Evolutionary conservation across 2,329 filamentous ascomycete species (phyloP).

Genomic region (Aspergillus calidoustus): DNA sequence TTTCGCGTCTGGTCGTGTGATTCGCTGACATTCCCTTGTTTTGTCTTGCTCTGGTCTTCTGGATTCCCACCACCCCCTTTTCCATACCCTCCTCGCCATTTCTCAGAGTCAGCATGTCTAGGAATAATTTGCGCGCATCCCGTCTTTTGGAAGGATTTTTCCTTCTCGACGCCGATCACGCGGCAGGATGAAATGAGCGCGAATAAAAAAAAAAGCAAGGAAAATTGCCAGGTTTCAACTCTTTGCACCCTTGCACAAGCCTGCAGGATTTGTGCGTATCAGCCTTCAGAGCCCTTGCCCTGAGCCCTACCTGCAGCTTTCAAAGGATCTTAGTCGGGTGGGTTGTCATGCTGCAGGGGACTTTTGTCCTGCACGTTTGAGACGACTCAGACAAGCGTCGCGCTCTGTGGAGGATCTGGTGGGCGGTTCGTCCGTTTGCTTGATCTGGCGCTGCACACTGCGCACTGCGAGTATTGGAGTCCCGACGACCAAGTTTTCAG

Average conservation of each 20-base stretch:
- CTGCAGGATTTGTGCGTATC: constrained; percentile 14
- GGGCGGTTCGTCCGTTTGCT: constrained; percentile 1
- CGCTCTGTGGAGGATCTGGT: not conserved
- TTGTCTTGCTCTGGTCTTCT: not conserved
- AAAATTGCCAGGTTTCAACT: not conserved
- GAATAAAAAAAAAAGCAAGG: not conserved
- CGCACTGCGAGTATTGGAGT: not conserved
- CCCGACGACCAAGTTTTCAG: not conserved
- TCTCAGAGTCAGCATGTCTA: constrained; percentile 1
- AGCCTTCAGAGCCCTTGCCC: constrained; percentile 18
- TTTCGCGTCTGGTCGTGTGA: constrained; percentile 5
- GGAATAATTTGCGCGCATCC: not conserved
- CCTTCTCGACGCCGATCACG: constrained; percentile 22
- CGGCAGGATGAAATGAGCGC: constrained; percentile 13
- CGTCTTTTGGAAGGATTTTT: constrained; percentile 1
- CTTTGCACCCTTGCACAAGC: not conserved
- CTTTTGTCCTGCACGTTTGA: constrained; percentile 8
- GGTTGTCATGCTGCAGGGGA: constrained; percentile 7
- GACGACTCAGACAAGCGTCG: not conserved
- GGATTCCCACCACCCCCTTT: not conserved
- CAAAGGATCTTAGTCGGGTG: not conserved
- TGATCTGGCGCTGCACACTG: not conserved
- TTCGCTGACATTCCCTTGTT: not conserved
- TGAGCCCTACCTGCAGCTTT: constrained; percentile 18
- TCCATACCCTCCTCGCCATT: not conserved